Evolutionary conservation across 1,284 basidiomycete genomes (phyloP).

Genomic region (Papiliotrema nemorosa): DNA sequence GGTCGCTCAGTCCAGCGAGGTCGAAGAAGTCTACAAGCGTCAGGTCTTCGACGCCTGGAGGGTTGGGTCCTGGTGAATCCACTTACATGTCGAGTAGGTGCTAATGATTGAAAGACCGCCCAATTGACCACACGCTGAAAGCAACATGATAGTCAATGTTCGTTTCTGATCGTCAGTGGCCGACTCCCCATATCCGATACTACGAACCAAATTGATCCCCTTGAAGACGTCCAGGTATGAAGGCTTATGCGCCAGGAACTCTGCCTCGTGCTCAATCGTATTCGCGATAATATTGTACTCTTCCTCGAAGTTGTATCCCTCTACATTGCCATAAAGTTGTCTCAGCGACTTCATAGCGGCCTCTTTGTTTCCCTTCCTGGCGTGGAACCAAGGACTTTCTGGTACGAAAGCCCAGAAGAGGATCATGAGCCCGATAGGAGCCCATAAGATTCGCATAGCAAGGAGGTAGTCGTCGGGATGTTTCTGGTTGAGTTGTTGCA

Average conservation of each 20-base stretch:
- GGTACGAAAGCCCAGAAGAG: slow-evolving; percentile 16
- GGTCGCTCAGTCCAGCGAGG: slow-evolving; percentile 20
- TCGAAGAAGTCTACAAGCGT: slow-evolving; percentile 19
- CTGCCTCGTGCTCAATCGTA: slow-evolving; percentile 22
- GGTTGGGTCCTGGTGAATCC: background rate
- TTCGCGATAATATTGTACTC: slow-evolving; percentile 23
- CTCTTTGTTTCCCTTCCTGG: slow-evolving; percentile 16
- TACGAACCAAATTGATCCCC: slow-evolving; percentile 10
- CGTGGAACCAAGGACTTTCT: slow-evolving; percentile 23
- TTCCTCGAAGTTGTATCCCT: slow-evolving; percentile 29
- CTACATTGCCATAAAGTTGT: slow-evolving; percentile 22
- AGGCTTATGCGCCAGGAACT: slow-evolving; percentile 1
- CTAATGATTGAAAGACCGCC: slow-evolving; percentile 19
- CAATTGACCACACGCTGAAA: slow-evolving; percentile 9
- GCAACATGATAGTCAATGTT: slow-evolving; percentile 15
- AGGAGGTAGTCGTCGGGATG: slow-evolving; percentile 12
- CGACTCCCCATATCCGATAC: no score
- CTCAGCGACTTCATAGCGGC: slow-evolving; percentile 14
- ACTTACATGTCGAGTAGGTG: slow-evolving; percentile 23
- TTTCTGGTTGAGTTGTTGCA: slow-evolving; percentile 12
- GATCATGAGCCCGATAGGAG: slow-evolving; percentile 15
- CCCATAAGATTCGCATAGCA: slow-evolving; percentile 14
- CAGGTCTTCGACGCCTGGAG: no score
- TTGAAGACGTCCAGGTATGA: slow-evolving; percentile 14
- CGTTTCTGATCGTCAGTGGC: slow-evolving; percentile 7